Evolutionary conservation across 768 basidiomycete species (phyloP), one percentile per base, ranked within the genome.

Genomic region (Hebeloma cylindrosporum): DNA sequence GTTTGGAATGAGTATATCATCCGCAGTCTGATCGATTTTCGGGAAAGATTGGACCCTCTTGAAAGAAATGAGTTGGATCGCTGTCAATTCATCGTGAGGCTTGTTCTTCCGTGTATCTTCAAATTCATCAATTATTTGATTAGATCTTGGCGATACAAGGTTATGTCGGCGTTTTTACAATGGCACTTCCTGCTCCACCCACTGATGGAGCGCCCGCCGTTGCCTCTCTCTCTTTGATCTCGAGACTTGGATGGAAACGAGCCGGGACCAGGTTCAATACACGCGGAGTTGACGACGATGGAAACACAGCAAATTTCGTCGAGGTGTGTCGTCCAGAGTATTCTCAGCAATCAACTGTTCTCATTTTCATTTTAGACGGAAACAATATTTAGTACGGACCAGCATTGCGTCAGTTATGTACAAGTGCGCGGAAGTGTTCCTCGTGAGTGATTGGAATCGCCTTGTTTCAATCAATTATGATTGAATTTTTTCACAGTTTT

Each of bases 231-330:
- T 80, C 84, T 3, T 67, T 99, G 45, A 86, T 97, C 38, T 92
- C 88, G 9, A 75, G 96, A 29, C 74, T 98, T 4, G 86, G 93
- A 7, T 94, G 90, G 85, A 94, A 92, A 67, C 78, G 95, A 52
- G 94, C 96, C 18, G 96, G 96, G 3, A 97, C 96, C 14, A 81
- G 96, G 28, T 99, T 98, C 71, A 97, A 96, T 62, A 93, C 93
- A 9, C 79, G 95, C 46, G 95, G 95, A 2, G 88, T 98, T 7
- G 94, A 97, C 59, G 94, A 96, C 60, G 89, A 93, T 52, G 93
- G 94, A 27, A 84, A 93, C 60, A 87, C 85, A 22, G 95, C 95
- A 23, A 97, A 97, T 60, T 97, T 96, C 64, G 95, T 95, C 5
- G 96, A 99, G 79, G 91, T 83, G n/a, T n/a, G n/a, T 54, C 42